Base-by-base conservation (phyloP, 768 basidiomycete genomes). In the Kwoniella sp. region DNA sequence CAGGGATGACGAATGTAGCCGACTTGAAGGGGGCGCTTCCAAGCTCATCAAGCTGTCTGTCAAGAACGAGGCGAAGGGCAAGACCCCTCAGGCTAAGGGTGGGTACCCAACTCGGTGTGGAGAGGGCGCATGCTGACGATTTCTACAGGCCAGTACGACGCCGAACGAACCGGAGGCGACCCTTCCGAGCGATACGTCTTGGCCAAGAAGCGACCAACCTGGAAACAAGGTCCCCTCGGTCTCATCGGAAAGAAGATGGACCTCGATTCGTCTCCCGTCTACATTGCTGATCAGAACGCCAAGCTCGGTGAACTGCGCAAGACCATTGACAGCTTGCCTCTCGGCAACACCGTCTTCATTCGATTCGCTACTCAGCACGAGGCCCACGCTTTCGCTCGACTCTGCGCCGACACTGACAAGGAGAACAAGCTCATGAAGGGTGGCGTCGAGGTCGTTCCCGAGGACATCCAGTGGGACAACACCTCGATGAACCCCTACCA, bases 1-100 rank as follows among this genome's bases (percentile, higher is more conserved):
- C n/a, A 57, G 75, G 20, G 59, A 73, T 22, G 59, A 68, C 23
- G 75, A 74, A 39, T 69, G 68, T 51, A 42, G 62, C 23, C 54
- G 71, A 44, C 62, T 76, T 37, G 75, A 76, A 50, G 69, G 66
- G 33, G 75, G 71, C 19, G 71, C 68, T 14, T 61, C 55, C 36
- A 71, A 73, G 38, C 56, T 76, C 25, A 49, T 68, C 46, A 65
- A 69, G 45, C 59, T 69, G 17, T 73, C 66, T 9, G 59, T 58
- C 46, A 75, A 76, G 72, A 74, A 75, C 49, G 51, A 70, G 25
- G 50, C 47, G 12, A 76, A 76, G 61, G 66, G 62, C 26, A 74
- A 76, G 60, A 68, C 71, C 19, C 71, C 75, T 3, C 59, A 67
- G 32, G 60, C 61, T 32, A 59, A 67, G 49, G 69, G 70, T 62